phyloP scores from a whole-genome alignment of 1,139 yeast species.

The Casaregolazyma lundiana region DNA sequence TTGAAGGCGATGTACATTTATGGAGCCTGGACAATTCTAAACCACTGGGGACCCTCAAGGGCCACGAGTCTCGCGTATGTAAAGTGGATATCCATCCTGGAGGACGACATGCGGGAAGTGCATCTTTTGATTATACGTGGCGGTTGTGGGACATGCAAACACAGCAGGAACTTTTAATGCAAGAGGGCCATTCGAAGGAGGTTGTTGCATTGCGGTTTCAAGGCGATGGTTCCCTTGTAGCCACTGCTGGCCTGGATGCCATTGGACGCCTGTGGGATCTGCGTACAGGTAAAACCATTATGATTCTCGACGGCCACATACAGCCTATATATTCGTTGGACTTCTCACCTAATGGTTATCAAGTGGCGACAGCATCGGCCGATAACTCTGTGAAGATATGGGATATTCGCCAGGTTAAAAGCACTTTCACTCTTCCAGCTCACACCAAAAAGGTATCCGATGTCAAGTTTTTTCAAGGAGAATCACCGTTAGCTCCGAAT shows the following conservation, averaged over 20 bases:
- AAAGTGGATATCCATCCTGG: slow-evolving; percentile 65
- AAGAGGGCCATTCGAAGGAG: slow-evolving; percentile 85
- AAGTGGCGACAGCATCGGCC: slow-evolving; percentile 78
- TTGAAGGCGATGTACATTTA: slow-evolving; percentile 53
- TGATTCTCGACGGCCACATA: slow-evolving; percentile 61
- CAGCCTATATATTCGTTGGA: slow-evolving; percentile 67
- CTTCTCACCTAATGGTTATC: slow-evolving; percentile 74
- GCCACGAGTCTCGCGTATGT: slow-evolving; percentile 57
- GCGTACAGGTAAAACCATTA: slow-evolving; percentile 66
- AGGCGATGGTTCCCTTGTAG: slow-evolving; percentile 70
- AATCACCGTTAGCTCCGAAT: slow-evolving; percentile 19
- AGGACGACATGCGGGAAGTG: slow-evolving; percentile 53
- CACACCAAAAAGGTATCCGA: slow-evolving; percentile 73
- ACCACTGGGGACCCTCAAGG: slow-evolving; percentile 27
- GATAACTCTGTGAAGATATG: slow-evolving; percentile 79
- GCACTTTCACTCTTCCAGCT: slow-evolving; percentile 59
- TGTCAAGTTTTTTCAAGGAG: slow-evolving; percentile 47
- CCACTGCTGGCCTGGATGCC: slow-evolving; percentile 79
- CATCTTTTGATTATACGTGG: slow-evolving; percentile 89
- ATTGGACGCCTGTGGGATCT: slow-evolving; percentile 79
- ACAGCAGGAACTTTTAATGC: slow-evolving; percentile 46
- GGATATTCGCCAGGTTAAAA: slow-evolving; percentile 63
- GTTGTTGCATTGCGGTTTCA: slow-evolving; percentile 64
- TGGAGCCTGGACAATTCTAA: slow-evolving; percentile 36
- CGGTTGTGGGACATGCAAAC: slow-evolving; percentile 71